Conservation (phyloP, 2,329 filamentous ascomycete genomes). For the Diaporthe vexans region DNA sequence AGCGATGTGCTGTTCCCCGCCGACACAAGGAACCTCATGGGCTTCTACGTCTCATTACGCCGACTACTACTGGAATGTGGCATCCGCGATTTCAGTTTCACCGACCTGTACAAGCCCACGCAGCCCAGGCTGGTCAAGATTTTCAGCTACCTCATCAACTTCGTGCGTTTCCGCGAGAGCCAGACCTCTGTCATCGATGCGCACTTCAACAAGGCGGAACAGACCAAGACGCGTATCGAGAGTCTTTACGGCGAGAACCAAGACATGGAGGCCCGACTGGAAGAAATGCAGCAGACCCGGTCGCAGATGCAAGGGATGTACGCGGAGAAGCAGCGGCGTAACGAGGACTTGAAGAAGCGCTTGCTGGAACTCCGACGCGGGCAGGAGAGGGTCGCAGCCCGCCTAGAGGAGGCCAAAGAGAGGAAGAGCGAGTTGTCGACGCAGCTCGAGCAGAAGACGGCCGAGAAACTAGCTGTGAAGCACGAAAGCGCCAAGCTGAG, state of each 20-base stretch:
- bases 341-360: conserved; percentile 87
- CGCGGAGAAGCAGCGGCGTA: conserved; percentile 86
- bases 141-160: conserved; percentile 98
- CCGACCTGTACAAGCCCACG: conserved; percentile 91
- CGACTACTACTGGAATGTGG: conserved; percentile 88
- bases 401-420: conserved; percentile 85
- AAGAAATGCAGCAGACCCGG: conserved; percentile 85
- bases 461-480: conserved; percentile 77
- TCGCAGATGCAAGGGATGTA: conserved; percentile 85
- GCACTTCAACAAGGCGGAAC: conserved; percentile 92
- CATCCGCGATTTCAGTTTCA: conserved; percentile 93
- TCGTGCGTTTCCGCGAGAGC: conserved; percentile 95
- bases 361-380: conserved; percentile 84
- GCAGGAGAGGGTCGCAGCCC: conserved; percentile 86
- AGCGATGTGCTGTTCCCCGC: conserved; percentile 83
- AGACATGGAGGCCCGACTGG: conserved; percentile 83
- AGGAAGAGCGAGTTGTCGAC: conserved; percentile 84
- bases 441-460: conserved; percentile 79
- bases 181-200: conserved; percentile 92
- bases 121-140: conserved; percentile 93
- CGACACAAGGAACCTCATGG: conserved; percentile 95
- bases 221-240: conserved; percentile 89
- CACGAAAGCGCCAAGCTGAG: conserved; percentile 91
- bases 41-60: conserved; percentile 89
- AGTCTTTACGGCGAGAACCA: conserved; percentile 88